Evolutionary conservation across 176 grass and related monocot genomes (phyloP).

Genomic region (Ensete glaucum): DNA sequence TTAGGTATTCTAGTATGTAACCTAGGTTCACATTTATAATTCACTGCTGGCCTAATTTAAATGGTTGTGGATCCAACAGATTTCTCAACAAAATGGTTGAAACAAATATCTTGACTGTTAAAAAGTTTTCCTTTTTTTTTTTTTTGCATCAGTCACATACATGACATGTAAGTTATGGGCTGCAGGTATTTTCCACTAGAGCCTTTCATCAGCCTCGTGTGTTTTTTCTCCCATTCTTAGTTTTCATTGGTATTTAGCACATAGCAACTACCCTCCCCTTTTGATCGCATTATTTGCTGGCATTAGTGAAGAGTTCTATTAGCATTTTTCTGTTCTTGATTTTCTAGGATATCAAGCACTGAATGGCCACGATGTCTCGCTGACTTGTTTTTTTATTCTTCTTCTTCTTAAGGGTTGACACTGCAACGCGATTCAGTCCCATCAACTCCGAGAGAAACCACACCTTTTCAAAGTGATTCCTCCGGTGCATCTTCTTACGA

Average conservation of each 20-base stretch:
- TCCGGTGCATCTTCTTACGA: conserved; percentile 71
- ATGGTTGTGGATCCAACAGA: not conserved
- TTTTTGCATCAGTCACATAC: not conserved
- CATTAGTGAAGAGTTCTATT: not conserved
- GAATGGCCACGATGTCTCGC: not conserved
- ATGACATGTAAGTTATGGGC: not conserved
- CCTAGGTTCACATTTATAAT: too few relatives aligned
- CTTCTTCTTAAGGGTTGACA: conserved; percentile 28
- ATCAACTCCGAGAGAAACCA: conserved; percentile 70
- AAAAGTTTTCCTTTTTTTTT: too few relatives aligned
- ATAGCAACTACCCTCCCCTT: not conserved
- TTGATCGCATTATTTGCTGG: not conserved
- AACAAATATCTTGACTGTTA: too few relatives aligned
- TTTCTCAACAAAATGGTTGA: not conserved
- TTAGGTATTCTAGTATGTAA: too few relatives aligned
- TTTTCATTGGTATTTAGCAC: not conserved
- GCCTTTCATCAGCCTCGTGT: not conserved
- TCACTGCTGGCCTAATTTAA: too few relatives aligned
- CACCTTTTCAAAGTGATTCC: conserved; percentile 89
- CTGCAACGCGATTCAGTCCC: conserved; percentile 69
- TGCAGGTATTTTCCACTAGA: not conserved
- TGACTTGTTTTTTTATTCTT: not conserved
- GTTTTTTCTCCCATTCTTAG: not conserved
- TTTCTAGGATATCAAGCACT: not conserved
- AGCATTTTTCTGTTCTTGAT: not conserved